phyloP scores from a whole-genome alignment of 2,329 filamentous ascomycete species.

The Fusarium subtropicale region DNA sequence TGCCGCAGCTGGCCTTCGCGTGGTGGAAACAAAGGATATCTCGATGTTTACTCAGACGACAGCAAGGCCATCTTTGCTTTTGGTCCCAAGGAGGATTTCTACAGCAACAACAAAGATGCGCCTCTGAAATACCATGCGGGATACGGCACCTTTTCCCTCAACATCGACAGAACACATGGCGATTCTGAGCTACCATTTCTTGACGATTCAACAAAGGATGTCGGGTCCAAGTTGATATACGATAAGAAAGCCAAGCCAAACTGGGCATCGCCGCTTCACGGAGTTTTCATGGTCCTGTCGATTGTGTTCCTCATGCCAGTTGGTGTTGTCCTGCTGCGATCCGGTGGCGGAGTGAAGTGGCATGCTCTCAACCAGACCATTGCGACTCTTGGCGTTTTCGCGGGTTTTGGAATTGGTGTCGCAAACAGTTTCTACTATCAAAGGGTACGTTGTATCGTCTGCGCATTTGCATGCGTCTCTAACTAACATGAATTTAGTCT shows the following conservation, averaged over 20 bases:
- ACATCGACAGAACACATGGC: conserved; percentile 65
- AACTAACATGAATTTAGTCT: conserved; percentile 54
- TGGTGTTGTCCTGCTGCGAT: conserved; percentile 64
- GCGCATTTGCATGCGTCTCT: neutral
- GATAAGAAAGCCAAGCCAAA: conserved; percentile 51
- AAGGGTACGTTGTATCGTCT: conserved; percentile 56
- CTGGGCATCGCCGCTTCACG: conserved; percentile 58
- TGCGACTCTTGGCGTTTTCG: conserved; percentile 60
- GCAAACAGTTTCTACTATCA: conserved; percentile 64
- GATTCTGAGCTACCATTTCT: conserved; percentile 56
- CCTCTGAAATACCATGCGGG: conserved; percentile 63
- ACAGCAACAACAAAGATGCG: conserved; percentile 57
- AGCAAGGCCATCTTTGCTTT: conserved; percentile 67
- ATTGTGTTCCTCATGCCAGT: conserved; percentile 68
- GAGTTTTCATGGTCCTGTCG: conserved; percentile 65
- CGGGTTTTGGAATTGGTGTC: conserved; percentile 66
- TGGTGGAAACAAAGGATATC: conserved; percentile 52
- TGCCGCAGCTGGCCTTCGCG: conserved; percentile 62
- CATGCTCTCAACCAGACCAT: conserved; percentile 66
- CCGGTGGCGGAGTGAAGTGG: conserved; percentile 64
- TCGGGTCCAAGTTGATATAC: conserved; percentile 53
- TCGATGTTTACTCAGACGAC: conserved; percentile 62
- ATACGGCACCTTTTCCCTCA: conserved; percentile 67
- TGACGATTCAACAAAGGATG: conserved; percentile 49
- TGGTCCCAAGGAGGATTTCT: conserved; percentile 60